Percentiles rank a stretch among this genome's conserved stretches.
Conservation (phyloP, 352 stramenopile genomes). For the Phytophthora cactorum region DNA sequence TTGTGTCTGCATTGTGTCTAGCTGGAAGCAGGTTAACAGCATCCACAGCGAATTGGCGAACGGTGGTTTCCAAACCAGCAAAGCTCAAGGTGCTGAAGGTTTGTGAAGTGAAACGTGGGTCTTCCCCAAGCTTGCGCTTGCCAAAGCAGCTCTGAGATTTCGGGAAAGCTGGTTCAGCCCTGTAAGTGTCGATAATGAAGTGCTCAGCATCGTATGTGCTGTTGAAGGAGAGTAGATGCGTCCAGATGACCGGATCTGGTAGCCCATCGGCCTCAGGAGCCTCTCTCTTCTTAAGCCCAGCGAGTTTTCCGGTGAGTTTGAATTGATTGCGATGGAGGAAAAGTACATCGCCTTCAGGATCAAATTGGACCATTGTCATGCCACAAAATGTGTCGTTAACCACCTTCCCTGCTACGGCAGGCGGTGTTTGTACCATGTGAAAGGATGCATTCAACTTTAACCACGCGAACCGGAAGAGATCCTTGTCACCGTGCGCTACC, state of each 20-base stretch:
- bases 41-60: conserved; percentile 37
- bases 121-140: conserved; percentile 27
- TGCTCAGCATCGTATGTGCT: conserved; percentile 32
- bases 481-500: conserved; percentile 62
- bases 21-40: conserved; percentile 23
- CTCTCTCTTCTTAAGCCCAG: conserved; percentile 23
- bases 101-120: conserved; percentile 38
- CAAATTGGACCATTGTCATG: conserved; percentile 55
- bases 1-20: conserved; percentile 26
- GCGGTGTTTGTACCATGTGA: conserved; percentile 58
- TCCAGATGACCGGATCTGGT: conserved; percentile 60
- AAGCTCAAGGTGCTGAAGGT: conserved; percentile 32
- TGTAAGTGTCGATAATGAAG: conserved; percentile 63
- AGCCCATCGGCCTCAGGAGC: conserved; percentile 26
- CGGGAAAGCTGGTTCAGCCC: conserved; percentile 40
- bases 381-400: conserved; percentile 49
- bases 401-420: conserved; percentile 41
- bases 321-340: conserved; percentile 61
- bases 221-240: conserved; percentile 69
- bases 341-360: conserved; percentile 38
- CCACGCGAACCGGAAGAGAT: conserved; percentile 69
- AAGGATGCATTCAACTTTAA: conserved; percentile 49
- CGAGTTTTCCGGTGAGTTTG: conserved; percentile 44
- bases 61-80: conserved; percentile 30
- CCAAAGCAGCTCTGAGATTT: conserved; percentile 65